Conservation (phyloP, 345 rosid genomes). For the rapeseed (Brassica napus) region DNA sequence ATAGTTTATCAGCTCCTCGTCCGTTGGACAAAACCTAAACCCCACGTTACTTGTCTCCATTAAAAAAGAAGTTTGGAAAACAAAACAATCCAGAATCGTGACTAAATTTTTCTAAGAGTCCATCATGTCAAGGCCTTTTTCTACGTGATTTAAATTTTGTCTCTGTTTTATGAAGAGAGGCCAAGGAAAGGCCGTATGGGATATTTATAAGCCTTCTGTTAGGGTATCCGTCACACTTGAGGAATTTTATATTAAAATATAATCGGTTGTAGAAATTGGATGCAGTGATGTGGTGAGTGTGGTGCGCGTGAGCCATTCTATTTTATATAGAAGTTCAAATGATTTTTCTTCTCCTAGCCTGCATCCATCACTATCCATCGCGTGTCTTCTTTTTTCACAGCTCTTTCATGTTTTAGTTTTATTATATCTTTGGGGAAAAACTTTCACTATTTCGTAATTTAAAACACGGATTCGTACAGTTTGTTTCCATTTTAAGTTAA, state of each 20-base stretch:
- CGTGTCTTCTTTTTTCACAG: not conserved
- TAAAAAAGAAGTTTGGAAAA: not conserved
- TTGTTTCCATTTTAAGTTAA: not conserved
- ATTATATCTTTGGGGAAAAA: not conserved
- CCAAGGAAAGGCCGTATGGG: not conserved
- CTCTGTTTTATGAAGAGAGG: not conserved
- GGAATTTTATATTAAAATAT: not conserved
- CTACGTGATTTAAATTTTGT: not conserved
- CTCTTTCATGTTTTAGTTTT: not conserved
- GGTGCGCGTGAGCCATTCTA: not conserved
- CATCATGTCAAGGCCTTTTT: not conserved
- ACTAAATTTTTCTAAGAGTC: not conserved
- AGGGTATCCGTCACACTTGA: not conserved
- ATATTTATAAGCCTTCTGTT: not conserved
- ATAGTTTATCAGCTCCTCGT: not conserved
- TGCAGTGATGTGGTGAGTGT: not conserved
- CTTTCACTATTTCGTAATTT: not conserved
- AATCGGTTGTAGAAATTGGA: not conserved
- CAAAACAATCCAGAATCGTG: not conserved
- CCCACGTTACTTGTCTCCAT: not conserved
- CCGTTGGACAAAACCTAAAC: not conserved
- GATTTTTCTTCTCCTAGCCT: not conserved
- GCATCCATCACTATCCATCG: not conserved
- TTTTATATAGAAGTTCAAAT: not conserved
- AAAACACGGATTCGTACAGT: not conserved